Evolutionary conservation across 108 stramenopile genomes (phyloP).

Genomic region (Nitzschia palea): DNA sequence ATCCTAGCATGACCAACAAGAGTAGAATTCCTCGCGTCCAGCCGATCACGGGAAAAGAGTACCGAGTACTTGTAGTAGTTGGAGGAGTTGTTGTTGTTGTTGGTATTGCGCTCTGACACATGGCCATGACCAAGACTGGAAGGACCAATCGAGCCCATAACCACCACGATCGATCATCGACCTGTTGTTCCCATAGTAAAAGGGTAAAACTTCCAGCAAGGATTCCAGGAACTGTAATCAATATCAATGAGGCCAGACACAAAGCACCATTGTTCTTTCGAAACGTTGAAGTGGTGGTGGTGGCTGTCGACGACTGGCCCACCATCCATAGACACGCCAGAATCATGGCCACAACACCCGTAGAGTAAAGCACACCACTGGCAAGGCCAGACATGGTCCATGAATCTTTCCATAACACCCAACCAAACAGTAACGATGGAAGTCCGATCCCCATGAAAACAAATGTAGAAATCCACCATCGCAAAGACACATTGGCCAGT

Average conservation of each 20-base stretch:
- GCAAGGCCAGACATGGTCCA: background rate
- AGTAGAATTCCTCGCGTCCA: background rate
- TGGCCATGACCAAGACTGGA: background rate
- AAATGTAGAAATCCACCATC: background rate
- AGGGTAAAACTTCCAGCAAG: conserved; percentile 1
- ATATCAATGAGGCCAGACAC: background rate
- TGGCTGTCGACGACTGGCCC: background rate
- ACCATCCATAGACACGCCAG: background rate
- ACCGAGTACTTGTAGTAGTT: background rate
- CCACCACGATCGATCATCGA: conserved; percentile 15
- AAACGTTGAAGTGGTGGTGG: background rate
- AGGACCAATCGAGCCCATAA: background rate
- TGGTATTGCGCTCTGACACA: background rate
- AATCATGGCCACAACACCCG: background rate
- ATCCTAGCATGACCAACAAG: background rate
- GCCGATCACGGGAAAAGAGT: background rate
- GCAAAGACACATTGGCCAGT: background rate
- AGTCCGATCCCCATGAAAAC: background rate
- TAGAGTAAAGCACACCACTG: background rate
- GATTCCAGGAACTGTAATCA: conserved; percentile 1
- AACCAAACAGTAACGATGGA: background rate
- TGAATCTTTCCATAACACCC: background rate
- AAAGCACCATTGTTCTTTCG: background rate
- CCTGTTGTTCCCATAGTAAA: conserved; percentile 15
- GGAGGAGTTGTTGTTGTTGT: background rate